Percentiles rank a stretch among this genome's conserved stretches.
Evolutionary conservation across 495 filamentous ascomycete genomes (phyloP).

Genomic region (Emericellopsis terricola): DNA sequence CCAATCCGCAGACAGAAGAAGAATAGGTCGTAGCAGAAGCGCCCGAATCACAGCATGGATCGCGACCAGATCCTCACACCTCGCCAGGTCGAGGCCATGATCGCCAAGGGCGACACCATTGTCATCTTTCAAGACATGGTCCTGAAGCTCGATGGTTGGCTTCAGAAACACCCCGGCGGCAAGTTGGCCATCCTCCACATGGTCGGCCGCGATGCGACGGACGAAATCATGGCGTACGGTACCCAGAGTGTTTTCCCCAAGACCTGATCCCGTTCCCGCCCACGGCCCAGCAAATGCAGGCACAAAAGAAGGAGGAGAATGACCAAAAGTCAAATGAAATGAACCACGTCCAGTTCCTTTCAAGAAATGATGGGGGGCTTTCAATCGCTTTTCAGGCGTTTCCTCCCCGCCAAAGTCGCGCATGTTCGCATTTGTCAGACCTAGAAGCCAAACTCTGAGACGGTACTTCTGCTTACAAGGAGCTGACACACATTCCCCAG

Average conservation of each 20-base stretch:
- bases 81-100: slow-evolving; percentile 16
- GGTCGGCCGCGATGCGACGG: slow-evolving; percentile 31
- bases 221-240: slow-evolving; percentile 29
- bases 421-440: no score
- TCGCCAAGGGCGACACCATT: slow-evolving; percentile 24
- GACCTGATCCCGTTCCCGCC: slow-evolving; percentile 5
- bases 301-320: background rate
- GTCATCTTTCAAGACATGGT: slow-evolving; percentile 25
- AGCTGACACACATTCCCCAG: no score
- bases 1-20: no score
- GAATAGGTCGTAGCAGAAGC: no score
- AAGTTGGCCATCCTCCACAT: slow-evolving; percentile 27
- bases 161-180: slow-evolving; percentile 27
- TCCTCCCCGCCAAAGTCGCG: no score
- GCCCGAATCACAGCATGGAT: no score
- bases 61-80: slow-evolving; percentile 6
- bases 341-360: no score
- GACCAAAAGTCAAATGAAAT: no score
- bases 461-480: no score
- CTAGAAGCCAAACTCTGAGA: no score
- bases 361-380: no score
- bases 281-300: background rate
- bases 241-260: slow-evolving; percentile 1
- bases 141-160: slow-evolving; percentile 25
- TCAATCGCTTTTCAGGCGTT: no score